Evolutionary conservation across 1,284 basidiomycete genomes (phyloP), one percentile per base, ranked within the genome.

Genomic region (Cutaneotrichosporon mucoides): DNA sequence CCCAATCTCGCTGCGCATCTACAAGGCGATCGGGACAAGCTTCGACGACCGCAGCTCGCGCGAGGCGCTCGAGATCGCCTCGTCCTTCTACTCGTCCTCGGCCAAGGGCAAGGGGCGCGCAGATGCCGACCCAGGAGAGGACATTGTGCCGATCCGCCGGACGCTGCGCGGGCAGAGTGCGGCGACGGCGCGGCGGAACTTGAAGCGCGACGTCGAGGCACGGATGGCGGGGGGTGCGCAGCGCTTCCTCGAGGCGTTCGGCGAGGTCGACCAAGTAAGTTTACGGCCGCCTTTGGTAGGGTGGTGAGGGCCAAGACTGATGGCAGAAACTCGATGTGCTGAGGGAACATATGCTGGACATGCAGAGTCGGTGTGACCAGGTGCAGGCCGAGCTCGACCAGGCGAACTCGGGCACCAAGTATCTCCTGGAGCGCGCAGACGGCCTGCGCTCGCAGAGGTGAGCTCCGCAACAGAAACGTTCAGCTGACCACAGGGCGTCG

Each of bases 391-490:
- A 92, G 59, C 81, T 96, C 24, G 83, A 84, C 46, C 79, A 86
- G 24, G 91, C 91, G 1, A 88, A 87, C 63, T 84, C 86, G 59
- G 85, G 88, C 0, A 94, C 92, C 68, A 86, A 85, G 62, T 85
- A 86, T 48, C 76, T 97, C n/a, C 82, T 97, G 1, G 90, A 94
- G 68, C 85, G 89, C 36, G 92, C 93, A 0, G 88, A 90, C 47
- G 90, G 85, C 48, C 78, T 97, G 41, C 82, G 88, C 15, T 83
- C 86, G 55, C 88, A 95, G 73, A 82, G 89, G 92, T 92, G 57
- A 52, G 83, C 55, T 34, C 24, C 24, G 24, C 24, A 24, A 24
- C 24, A 24, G 13, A 37, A n/a, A 37, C 13, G 44, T 4, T 40
- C 1, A 43, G 15, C 38, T 56, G 40, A 61, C 35, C 0, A 10